Evolutionary conservation across 139 green algal genomes (phyloP).

Genomic region (Chlamydomonas sphaeroides): DNA sequence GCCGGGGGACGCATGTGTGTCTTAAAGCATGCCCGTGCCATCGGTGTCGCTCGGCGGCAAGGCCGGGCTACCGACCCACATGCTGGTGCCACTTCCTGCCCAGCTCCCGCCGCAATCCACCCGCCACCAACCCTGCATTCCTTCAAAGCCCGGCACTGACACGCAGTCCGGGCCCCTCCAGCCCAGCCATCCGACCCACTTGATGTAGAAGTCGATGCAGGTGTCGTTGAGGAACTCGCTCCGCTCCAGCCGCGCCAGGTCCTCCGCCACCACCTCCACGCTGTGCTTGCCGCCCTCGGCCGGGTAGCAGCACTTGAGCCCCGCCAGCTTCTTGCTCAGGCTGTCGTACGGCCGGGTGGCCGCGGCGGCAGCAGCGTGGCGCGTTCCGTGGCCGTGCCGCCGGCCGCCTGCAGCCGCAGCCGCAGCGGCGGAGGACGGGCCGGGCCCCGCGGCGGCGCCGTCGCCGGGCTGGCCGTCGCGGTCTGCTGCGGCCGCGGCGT

Average conservation of each 20-base stretch:
- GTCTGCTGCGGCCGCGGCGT: neutral
- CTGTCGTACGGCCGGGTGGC: neutral
- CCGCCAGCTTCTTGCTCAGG: neutral
- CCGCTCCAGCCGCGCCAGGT: conserved; percentile 78
- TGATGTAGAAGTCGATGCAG: conserved; percentile 93
- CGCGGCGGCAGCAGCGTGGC: neutral
- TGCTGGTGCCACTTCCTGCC: too few species aligned
- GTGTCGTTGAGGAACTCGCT: conserved; percentile 95
- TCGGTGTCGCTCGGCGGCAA: too few species aligned
- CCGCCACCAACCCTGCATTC: neutral
- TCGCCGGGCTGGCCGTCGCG: neutral
- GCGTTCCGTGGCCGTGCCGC: neutral
- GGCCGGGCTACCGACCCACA: too few species aligned
- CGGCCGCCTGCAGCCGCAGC: neutral
- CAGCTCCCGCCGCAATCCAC: too few species aligned
- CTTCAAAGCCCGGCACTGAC: neutral
- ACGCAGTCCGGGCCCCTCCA: too few species aligned
- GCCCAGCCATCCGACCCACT: conserved; percentile 50
- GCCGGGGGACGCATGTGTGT: too few species aligned
- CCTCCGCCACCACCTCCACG: conserved; percentile 68
- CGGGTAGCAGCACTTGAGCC: conserved; percentile 54
- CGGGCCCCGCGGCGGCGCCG: neutral
- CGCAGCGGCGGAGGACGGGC: neutral
- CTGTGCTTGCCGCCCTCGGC: conserved; percentile 49
- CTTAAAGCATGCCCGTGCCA: too few species aligned